Base-by-base conservation (phyloP, 2,329 filamentous ascomycete species). In the Bipolaris bicolor region DNA sequence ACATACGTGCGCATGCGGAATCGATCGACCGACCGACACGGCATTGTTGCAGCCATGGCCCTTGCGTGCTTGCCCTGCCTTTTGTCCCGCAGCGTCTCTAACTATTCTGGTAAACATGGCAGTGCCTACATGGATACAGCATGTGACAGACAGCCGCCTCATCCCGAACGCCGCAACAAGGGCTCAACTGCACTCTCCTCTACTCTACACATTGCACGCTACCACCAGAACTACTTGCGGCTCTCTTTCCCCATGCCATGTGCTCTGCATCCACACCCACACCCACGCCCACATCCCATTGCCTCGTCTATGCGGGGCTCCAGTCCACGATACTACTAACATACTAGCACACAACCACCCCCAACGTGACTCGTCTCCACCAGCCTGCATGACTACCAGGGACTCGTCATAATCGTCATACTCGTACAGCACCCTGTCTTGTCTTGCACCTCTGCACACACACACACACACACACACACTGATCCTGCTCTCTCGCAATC, bases 251-350 rank as follows among this genome's bases (percentile, higher is more conserved):
- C 26, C 26, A 29, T 29, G 26, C 26, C 26, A 29, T 29, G 26
- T 29, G 26, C 24, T 26, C 2, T 26, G 24, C 24, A 26, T 26
- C 24, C 24, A 26, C 24, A 26, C 9, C 7, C 24, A 26, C 24
- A 9, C 7, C 22, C 22, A 22, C 24, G 7, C 5, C 26, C 52
- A 45, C 52, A 34, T 49, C 24, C 33, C 41, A 46, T 44, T 15
- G 40, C 44, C 16, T 34, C 18, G 16, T 46, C 53, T 47, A 47
- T 41, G 53, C 53, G 53, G 53, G 53, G 53, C 48, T 46, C 41
- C 53, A 39, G n/a, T 55, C 31, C 37, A 51, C 47, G 33, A 15
- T 24, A 41, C 37, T 40, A 40, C 37, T 39, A 39, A 7, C 16
- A 55, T 26, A 55, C 37, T n/a, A 49, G 24, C 18, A 49, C 44